Percentiles rank a stretch among this genome's conserved stretches.
phyloP scores from a whole-genome alignment of 257 asterid genomes.

The Striga asiatica region DNA sequence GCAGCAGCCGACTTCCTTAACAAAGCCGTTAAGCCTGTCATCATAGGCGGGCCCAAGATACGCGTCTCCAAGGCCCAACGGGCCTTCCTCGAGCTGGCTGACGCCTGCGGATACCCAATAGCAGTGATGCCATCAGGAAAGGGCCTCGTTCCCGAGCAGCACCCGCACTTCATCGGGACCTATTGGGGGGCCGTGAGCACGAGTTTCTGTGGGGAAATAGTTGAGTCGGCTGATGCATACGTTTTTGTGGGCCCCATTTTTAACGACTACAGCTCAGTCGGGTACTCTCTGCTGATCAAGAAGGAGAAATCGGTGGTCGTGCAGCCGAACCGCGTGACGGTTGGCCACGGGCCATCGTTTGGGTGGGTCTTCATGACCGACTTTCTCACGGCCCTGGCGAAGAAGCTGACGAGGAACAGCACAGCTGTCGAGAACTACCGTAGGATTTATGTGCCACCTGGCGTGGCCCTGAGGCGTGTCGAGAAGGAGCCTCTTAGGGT shows the following conservation, averaged over 20 bases:
- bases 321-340: constrained; percentile 43
- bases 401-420: constrained; percentile 35
- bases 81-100: constrained; percentile 33
- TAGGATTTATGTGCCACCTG: constrained; percentile 44
- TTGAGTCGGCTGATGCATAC: constrained; percentile 47
- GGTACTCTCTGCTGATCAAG: constrained; percentile 40
- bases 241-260: constrained; percentile 44
- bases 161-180: constrained; percentile 42
- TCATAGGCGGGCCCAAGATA: constrained; percentile 42
- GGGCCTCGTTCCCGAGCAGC: constrained; percentile 43
- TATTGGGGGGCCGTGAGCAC: constrained; percentile 53
- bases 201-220: constrained; percentile 48
- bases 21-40: constrained; percentile 45
- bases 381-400: constrained; percentile 30
- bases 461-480: constrained; percentile 27
- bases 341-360: constrained; percentile 42
- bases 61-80: constrained; percentile 25
- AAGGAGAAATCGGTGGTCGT: constrained; percentile 39
- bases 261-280: constrained; percentile 49
- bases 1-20: constrained; percentile 46
- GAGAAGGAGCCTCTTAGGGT: constrained; percentile 39
- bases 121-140: constrained; percentile 47
- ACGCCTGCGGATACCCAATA: constrained; percentile 37
- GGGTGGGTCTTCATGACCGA: constrained; percentile 54
- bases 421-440: constrained; percentile 44